Percentiles rank a stretch among this genome's conserved stretches.
Conservation (phyloP, 345 rosid genomes). For the Anacardium occidentale region DNA sequence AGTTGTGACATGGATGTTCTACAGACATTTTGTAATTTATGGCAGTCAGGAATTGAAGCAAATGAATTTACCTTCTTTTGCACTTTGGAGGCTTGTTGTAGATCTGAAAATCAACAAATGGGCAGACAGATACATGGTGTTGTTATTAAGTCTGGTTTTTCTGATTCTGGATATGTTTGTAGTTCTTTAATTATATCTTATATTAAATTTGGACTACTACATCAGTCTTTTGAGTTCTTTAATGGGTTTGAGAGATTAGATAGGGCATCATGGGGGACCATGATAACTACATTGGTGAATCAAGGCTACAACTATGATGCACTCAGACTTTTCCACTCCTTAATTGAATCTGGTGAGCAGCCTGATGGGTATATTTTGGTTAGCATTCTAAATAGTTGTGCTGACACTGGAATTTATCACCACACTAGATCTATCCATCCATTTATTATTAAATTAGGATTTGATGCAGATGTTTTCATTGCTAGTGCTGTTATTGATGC, state of each 20-base stretch:
- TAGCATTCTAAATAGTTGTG: constrained; percentile 35
- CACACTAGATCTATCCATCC: constrained; percentile 36
- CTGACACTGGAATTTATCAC: constrained; percentile 19
- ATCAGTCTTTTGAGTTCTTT: constrained; percentile 32
- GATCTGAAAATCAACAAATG: constrained; percentile 24
- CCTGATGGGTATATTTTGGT: constrained; percentile 42
- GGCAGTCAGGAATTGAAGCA: constrained; percentile 20
- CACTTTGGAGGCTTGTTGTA: constrained; percentile 34
- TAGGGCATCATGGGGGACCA: constrained; percentile 30
- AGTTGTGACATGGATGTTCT: constrained; percentile 22
- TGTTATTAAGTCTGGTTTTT: constrained; percentile 29
- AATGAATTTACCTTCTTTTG: constrained; percentile 29
- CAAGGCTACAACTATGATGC: constrained; percentile 32
- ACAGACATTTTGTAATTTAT: constrained; percentile 21
- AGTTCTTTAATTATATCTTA: constrained; percentile 34
- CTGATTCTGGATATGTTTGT: constrained; percentile 26
- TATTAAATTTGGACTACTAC: constrained; percentile 20
- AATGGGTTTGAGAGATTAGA: constrained; percentile 28
- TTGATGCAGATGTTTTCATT: constrained; percentile 22
- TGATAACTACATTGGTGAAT: constrained; percentile 33
- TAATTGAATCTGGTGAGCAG: constrained; percentile 25
- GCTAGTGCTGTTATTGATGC: constrained; percentile 45
- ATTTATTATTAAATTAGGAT: constrained; percentile 31
- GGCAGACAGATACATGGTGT: constrained; percentile 33
- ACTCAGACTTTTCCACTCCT: constrained; percentile 18